A percentile compares a stretch with the other conserved stretches of the same genome.
phyloP scores from a whole-genome alignment of 345 rosid genomes.

The Salix viminalis region DNA sequence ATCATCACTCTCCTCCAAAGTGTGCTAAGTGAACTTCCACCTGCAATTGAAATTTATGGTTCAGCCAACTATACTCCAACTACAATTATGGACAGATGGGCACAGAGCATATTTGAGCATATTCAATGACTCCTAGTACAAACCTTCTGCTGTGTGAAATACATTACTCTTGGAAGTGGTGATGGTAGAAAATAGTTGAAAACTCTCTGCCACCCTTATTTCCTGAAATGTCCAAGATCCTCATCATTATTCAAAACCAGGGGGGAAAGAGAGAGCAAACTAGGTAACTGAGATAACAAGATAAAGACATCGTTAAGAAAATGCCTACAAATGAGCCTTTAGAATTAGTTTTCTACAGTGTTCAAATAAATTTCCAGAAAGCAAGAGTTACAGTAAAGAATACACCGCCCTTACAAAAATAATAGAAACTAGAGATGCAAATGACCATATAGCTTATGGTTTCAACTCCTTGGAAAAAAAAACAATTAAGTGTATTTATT shows the following conservation, averaged over 20 bases:
- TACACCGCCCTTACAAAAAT: too few relatives aligned
- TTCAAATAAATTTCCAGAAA: too few relatives aligned
- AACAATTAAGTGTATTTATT: neutral
- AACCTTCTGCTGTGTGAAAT: conserved; percentile 49
- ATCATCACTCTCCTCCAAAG: conserved; percentile 90
- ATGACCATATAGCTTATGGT: too few relatives aligned
- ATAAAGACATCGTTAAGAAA: neutral
- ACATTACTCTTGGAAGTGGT: conserved; percentile 56
- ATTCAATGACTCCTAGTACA: neutral
- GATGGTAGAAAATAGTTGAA: conserved; percentile 77
- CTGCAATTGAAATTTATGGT: conserved; percentile 28
- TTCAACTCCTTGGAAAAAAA: too few relatives aligned
- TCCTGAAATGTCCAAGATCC: conserved; percentile 45
- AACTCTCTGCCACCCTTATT: conserved; percentile 74
- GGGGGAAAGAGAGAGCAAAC: neutral
- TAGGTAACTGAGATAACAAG: neutral
- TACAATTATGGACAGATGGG: neutral
- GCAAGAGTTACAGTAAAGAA: too few relatives aligned
- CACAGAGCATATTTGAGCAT: neutral
- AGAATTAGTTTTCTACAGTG: too few relatives aligned
- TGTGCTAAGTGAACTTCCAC: conserved; percentile 55
- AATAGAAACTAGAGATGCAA: too few relatives aligned
- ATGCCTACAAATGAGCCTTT: neutral
- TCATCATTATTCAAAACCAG: neutral
- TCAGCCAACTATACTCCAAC: too few relatives aligned